These are phyloP conservation scores for Multifurca ochricompacta DNA, from an alignment of 768 basidiomycete genomes.

Conservation along the genomic window DNA sequence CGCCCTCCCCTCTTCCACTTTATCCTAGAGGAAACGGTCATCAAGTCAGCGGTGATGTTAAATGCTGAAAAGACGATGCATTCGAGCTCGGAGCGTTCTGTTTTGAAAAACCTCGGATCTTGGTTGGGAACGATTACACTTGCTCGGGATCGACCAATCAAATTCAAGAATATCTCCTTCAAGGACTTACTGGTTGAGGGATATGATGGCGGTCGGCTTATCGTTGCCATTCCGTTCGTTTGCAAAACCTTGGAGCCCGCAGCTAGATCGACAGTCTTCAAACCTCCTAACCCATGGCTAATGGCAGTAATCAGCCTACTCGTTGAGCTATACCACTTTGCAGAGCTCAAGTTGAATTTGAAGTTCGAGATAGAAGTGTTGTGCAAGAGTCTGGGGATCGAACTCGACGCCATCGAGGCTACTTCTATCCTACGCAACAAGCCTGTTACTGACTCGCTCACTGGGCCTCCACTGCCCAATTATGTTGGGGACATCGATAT, in stretches of 20 bases:
- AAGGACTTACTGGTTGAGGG: conserved; percentile 97
- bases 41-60: conserved; percentile 77
- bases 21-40: conserved; percentile 89
- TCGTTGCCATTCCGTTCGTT: conserved; percentile 95
- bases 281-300: conserved; percentile 95
- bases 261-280: conserved; percentile 85
- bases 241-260: conserved; percentile 95
- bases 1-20: conserved; percentile 58
- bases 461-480: conserved; percentile 62
- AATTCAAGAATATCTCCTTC: conserved; percentile 88
- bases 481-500: conserved; percentile 77
- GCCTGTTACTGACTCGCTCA: conserved; percentile 49
- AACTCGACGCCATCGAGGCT: conserved; percentile 77
- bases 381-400: conserved; percentile 85
- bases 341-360: conserved; percentile 90
- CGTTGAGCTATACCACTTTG: conserved; percentile 94
- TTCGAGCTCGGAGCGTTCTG: conserved; percentile 74
- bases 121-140: conserved; percentile 95
- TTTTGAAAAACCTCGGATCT: conserved; percentile 88
- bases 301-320: conserved; percentile 91
- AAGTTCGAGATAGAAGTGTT: conserved; percentile 99
- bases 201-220: conserved; percentile 82
- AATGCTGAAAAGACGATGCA: conserved; percentile 89
- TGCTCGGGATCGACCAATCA: conserved; percentile 87
- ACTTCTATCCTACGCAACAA: conserved; percentile 76